Evolutionary conservation across 345 rosid species (phyloP), one percentile per base, ranked within the genome.

Genomic region (Cardamine occulta): DNA sequence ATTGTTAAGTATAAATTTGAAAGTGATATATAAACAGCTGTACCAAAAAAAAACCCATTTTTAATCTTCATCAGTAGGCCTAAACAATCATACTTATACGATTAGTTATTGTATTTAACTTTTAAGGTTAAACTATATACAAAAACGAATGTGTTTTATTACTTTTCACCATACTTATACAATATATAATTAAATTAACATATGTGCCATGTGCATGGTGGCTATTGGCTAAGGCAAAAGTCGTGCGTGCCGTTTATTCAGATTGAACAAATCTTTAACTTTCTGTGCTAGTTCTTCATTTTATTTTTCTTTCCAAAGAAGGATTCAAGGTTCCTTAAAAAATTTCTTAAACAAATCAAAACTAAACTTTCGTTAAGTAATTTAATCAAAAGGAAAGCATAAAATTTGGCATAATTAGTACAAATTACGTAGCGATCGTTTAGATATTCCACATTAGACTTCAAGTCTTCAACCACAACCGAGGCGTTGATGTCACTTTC

Each of bases 391-490:
- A 29, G 19, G 7, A 28, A 57, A 19, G 1, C 19, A 32, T 32
- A 39, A 0, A 37, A 11, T 5, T 42, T 49, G 54, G 14, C 44
- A 39, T 66, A 12, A 42, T 57, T 29, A 21, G 63, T 40, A 63
- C 35, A 32, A 32, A 32, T 32, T 6, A 7, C 35, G 35, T 32
- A 32, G 8, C 8, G 17, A 31, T 23, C 17, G 15, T 28, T 37
- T 7, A 39, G 54, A 53, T 40, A 40, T 26, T 40, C 61, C 24
- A 64, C 6, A 53, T 53, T 32, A 26, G 44, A 40, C 47, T 13
- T 40, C 1, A 40, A 40, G 15, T 40, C 44, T 53, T 73, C 70
- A 29, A 53, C 35, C 70, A 53, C 77, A 63, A 63, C 24, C 18
- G 7, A 8, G 45, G 14, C n/a, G 45, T 74, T 55, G 48, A 64